Conservation (phyloP, 2,329 filamentous ascomycete genomes). For the Fusarium sp. region DNA sequence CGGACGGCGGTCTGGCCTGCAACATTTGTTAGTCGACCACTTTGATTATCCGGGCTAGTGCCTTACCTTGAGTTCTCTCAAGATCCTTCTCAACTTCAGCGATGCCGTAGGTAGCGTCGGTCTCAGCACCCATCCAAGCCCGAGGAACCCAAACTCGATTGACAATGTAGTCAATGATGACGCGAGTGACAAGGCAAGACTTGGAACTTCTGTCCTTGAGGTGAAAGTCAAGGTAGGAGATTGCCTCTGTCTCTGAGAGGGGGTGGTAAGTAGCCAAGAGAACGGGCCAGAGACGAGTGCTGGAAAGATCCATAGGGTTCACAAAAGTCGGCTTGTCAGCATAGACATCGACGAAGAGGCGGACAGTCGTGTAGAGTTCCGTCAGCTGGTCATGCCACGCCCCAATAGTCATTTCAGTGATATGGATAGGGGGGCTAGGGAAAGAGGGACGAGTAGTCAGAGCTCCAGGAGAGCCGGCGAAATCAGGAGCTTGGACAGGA, state of each 20-base stretch:
- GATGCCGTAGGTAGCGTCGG: constrained; percentile 46
- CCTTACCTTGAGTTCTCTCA: constrained; percentile 46
- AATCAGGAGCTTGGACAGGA: constrained; percentile 31
- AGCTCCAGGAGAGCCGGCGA: constrained; percentile 8
- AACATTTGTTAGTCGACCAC: constrained; percentile 4
- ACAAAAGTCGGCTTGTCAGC: constrained; percentile 45
- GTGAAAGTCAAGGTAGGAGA: constrained; percentile 53
- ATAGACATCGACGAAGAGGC: constrained; percentile 48
- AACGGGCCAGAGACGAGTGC: constrained; percentile 48
- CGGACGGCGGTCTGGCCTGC: constrained; percentile 46
- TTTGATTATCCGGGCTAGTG: too few species aligned
- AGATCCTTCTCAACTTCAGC: constrained; percentile 49
- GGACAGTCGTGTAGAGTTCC: constrained; percentile 49
- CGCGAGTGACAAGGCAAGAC: constrained; percentile 53
- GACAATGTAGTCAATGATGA: constrained; percentile 54
- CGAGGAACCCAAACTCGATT: constrained; percentile 51
- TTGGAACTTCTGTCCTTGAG: constrained; percentile 51
- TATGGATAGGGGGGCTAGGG: constrained; percentile 45
- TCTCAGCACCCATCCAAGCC: constrained; percentile 51
- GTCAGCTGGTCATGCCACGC: constrained; percentile 49
- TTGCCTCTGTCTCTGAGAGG: constrained; percentile 49
- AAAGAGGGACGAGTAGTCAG: constrained; percentile 31
- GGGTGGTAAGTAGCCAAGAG: constrained; percentile 50
- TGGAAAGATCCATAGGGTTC: constrained; percentile 40
- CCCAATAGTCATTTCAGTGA: constrained; percentile 46